Conservation (phyloP, 2,329 filamentous ascomycete genomes). For the Ophiostoma populinum region DNA sequence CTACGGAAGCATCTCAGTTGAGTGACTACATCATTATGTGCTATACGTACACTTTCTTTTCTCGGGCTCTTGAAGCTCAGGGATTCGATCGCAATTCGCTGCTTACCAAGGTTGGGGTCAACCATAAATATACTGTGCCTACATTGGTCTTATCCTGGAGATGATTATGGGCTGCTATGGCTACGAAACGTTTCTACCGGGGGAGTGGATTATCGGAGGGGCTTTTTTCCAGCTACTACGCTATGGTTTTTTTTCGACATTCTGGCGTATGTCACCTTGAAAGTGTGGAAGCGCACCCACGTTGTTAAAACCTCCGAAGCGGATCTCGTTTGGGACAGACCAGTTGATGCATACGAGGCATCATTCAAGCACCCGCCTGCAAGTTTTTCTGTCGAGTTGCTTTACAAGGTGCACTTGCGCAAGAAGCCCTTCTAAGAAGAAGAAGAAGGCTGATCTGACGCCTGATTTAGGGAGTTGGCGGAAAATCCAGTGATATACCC, state of each 20-base stretch:
- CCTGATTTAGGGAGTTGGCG: too few species aligned
- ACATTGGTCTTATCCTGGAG: constrained; percentile 14
- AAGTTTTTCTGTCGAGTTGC: neutral
- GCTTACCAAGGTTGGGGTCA: constrained; percentile 23
- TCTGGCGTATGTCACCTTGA: constrained; percentile 41
- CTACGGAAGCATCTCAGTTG: constrained; percentile 25
- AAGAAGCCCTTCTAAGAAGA: neutral
- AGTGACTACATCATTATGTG: constrained; percentile 26
- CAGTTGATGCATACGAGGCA: constrained; percentile 21
- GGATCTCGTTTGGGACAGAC: constrained; percentile 14
- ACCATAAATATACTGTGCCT: constrained; percentile 23
- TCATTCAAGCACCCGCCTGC: neutral
- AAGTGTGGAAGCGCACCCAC: constrained; percentile 41
- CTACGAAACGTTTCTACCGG: constrained; percentile 28
- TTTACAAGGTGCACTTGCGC: neutral
- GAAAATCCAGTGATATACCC: too few species aligned
- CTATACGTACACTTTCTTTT: constrained; percentile 22
- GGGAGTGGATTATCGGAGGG: constrained; percentile 25
- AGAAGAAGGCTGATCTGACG: too few species aligned
- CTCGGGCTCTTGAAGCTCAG: constrained; percentile 20
- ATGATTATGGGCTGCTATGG: constrained; percentile 25
- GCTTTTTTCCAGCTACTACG: constrained; percentile 39
- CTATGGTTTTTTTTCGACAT: constrained; percentile 37
- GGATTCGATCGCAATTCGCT: constrained; percentile 18
- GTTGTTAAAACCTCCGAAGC: constrained; percentile 11